Evolutionary conservation across 108 stramenopile species (phyloP).

Genomic region (Cylindrotheca closterium): DNA sequence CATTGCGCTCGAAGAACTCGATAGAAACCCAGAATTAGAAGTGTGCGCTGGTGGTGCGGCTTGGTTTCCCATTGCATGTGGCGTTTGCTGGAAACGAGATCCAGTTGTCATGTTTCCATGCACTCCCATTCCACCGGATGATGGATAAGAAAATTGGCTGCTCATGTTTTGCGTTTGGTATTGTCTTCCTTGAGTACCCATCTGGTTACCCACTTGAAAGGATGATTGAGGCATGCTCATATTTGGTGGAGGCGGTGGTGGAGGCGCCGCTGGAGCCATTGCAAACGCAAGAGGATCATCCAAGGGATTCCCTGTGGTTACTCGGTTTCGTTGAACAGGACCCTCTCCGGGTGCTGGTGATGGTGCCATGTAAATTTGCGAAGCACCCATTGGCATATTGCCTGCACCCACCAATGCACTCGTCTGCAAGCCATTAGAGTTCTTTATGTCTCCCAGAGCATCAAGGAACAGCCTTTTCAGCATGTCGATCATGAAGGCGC

Average conservation of each 20-base stretch:
- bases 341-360: conserved; percentile 58
- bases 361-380: conserved; percentile 42
- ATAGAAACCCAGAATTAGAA: neutral
- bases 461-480: conserved; percentile 49
- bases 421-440: neutral
- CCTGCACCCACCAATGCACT: neutral
- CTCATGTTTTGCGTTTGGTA: neutral
- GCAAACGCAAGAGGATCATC: conserved; percentile 49
- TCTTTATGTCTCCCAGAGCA: conserved; percentile 55
- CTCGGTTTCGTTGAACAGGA: conserved; percentile 37
- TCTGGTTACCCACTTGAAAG: neutral
- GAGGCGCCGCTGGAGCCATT: neutral
- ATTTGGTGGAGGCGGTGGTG: neutral
- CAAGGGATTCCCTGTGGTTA: conserved; percentile 24
- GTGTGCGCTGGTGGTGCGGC: neutral
- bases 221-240: neutral
- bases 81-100: neutral
- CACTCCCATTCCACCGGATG: neutral
- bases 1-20: neutral
- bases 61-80: neutral
- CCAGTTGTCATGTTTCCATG: neutral
- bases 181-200: neutral
- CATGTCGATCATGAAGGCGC: conserved; percentile 64
- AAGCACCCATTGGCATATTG: neutral
- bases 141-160: neutral